Evolutionary conservation across 352 stramenopile species (phyloP).

Genomic region (Phytopythium cucurbitacearum): DNA sequence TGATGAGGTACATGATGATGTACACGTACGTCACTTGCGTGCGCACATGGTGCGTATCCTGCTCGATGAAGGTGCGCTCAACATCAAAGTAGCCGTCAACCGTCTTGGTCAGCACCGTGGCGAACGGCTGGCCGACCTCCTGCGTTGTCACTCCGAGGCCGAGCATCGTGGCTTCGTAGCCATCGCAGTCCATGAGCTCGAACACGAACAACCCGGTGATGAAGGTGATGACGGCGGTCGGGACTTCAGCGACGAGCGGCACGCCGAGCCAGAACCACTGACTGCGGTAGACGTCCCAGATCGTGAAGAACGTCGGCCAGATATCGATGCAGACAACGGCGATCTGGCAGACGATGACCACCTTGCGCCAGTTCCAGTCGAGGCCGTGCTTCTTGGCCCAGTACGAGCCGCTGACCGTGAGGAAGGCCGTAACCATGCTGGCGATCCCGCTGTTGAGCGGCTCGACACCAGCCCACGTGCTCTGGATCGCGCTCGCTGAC

Average conservation of each 20-base stretch:
- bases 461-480: constrained; percentile 15
- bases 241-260: constrained; percentile 34
- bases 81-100: constrained; percentile 47
- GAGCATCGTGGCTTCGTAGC: constrained; percentile 45
- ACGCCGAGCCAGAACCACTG: constrained; percentile 61
- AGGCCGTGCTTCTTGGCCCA: constrained; percentile 38
- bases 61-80: constrained; percentile 23
- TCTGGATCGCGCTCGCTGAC: constrained; percentile 13
- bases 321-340: constrained; percentile 24
- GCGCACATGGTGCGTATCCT: constrained; percentile 31
- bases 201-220: constrained; percentile 39
- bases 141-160: constrained; percentile 29
- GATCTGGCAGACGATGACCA: constrained; percentile 26
- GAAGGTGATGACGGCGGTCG: constrained; percentile 22
- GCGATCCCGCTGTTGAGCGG: constrained; percentile 22
- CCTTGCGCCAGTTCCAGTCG: constrained; percentile 42
- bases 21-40: constrained; percentile 42
- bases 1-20: constrained; percentile 43
- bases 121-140: constrained; percentile 35
- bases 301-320: constrained; percentile 40
- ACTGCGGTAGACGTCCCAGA: constrained; percentile 50
- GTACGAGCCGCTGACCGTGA: constrained; percentile 21
- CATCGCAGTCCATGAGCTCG: constrained; percentile 31
- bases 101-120: constrained; percentile 44
- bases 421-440: constrained; percentile 13